These are phyloP conservation scores for Suhomyces tanzawaensis DNA, from an alignment of 805 yeast genomes.

Conservation along the genomic window DNA sequence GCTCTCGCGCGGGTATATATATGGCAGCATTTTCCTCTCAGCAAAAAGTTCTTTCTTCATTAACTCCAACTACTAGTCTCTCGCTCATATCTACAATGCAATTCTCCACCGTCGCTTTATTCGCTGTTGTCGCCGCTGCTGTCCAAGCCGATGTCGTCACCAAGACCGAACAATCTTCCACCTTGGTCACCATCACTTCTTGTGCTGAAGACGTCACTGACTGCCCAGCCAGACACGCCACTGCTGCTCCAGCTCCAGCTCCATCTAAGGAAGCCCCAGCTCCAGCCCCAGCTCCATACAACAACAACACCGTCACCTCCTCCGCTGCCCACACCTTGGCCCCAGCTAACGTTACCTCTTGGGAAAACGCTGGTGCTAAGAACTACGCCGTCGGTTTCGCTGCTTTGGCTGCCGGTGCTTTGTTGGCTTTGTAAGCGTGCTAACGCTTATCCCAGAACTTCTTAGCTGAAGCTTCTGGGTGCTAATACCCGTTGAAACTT, in stretches of 20 bases:
- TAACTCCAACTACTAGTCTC: constrained; percentile 32
- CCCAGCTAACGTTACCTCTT: constrained; percentile 13
- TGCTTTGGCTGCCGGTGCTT: constrained; percentile 23
- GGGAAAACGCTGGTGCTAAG: constrained; percentile 26
- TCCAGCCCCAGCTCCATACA: constrained; percentile 3
- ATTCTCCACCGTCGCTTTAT: constrained; percentile 42
- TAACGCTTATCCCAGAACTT: background rate
- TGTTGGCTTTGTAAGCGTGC: constrained; percentile 30
- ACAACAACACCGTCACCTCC: constrained; percentile 20
- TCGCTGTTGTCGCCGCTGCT: constrained; percentile 40
- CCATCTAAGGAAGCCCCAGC: too few relatives aligned
- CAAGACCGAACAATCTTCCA: constrained; percentile 29
- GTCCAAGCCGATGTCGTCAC: constrained; percentile 31
- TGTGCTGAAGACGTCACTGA: constrained; percentile 41
- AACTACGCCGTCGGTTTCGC: constrained; percentile 17
- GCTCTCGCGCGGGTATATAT: constrained; percentile 1
- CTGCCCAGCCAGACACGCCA: constrained; percentile 36
- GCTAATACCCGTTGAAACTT: background rate
- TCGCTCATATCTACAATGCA: constrained; percentile 42
- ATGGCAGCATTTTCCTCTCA: background rate
- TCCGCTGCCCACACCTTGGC: constrained; percentile 12
- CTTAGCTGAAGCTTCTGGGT: background rate
- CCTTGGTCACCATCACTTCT: constrained; percentile 42
- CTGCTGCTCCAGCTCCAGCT: constrained; percentile 16
- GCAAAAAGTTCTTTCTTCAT: constrained; percentile 11